Conservation (phyloP, 2,329 filamentous ascomycete genomes). For the Beauveria scarabaeidicola region DNA sequence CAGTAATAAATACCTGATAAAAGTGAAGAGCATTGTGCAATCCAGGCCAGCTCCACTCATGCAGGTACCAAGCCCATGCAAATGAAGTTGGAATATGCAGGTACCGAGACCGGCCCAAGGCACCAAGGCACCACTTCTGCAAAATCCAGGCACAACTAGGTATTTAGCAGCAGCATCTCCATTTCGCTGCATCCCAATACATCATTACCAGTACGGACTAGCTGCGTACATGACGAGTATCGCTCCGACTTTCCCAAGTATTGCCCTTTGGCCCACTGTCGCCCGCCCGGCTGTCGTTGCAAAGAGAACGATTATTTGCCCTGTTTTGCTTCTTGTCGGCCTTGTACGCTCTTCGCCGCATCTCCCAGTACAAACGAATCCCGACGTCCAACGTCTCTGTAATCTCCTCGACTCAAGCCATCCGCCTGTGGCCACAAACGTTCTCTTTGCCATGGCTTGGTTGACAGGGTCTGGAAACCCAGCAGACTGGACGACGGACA, state of each 20-base stretch:
- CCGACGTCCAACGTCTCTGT: not conserved
- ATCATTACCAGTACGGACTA: too few species aligned
- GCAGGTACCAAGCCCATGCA: constrained; percentile 1
- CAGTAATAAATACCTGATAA: not conserved
- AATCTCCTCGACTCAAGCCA: not conserved
- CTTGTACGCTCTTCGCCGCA: not conserved
- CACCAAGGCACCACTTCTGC: not conserved
- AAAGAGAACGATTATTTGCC: not conserved
- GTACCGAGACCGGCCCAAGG: not conserved
- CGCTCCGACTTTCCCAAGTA: too few species aligned
- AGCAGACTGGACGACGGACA: constrained; percentile 2
- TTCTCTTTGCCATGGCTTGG: not conserved
- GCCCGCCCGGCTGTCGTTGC: not conserved
- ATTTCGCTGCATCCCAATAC: not conserved
- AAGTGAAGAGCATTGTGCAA: not conserved
- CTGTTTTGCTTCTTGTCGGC: not conserved
- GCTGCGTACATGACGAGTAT: not conserved
- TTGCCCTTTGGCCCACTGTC: not conserved
- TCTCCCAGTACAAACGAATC: not conserved
- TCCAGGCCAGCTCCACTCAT: not conserved
- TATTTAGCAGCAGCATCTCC: not conserved
- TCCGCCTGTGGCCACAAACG: not conserved
- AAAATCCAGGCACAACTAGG: not conserved
- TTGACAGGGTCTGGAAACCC: not conserved
- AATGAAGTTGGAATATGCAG: constrained; percentile 1